Base-by-base conservation (phyloP, 768 basidiomycete genomes). In the Serendipita indica region DNA sequence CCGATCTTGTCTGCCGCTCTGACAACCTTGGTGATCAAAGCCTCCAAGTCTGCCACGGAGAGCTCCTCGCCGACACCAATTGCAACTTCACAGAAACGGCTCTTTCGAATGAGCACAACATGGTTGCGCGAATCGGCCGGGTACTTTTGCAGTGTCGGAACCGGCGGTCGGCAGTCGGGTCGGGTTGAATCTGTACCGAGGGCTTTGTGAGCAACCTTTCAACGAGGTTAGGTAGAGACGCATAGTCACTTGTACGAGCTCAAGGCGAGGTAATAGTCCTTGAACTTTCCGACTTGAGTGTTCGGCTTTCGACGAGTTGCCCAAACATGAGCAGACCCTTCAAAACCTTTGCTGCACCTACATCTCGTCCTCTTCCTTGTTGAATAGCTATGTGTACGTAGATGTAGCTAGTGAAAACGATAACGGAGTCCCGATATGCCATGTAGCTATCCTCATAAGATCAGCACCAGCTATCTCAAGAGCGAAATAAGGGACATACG, bases 371-470 rank as follows among this genome's bases (percentile, higher is more conserved):
- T 28, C 73, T 75, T 46, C 74, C 69, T 22, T 70, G 67, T 45
- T 66, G 72, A 65, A 90, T 87, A 60, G 84, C 79, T 41, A 82
- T 68, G 69, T 98, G 93, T 6, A 92, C 79, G 69, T 89, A 99
- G 73, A 86, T 98, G 74, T 99, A 99, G 77, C 84, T 90, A 65
- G 93, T 90, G 63, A 82, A 86, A 13, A 92, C 86, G 30, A 93
- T 84, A 45, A 96, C 88, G 1, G 92, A 83, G 64, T 94, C 93
- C 49, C 89, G 78, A 66, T 88, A 89, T 4, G 73, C 84, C 84
- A 89, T 83, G n/a, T n/a, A n/a, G n/a, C n/a, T n/a, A n/a, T n/a
- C n/a, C n/a, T n/a, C n/a, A n/a, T n/a, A n/a, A n/a, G n/a, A n/a
- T n/a, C n/a, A n/a, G n/a, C n/a, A n/a, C n/a, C n/a, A n/a, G n/a